phyloP scores from a whole-genome alignment of 2,329 filamentous ascomycete genomes.

The Colletotrichum truncatum region DNA sequence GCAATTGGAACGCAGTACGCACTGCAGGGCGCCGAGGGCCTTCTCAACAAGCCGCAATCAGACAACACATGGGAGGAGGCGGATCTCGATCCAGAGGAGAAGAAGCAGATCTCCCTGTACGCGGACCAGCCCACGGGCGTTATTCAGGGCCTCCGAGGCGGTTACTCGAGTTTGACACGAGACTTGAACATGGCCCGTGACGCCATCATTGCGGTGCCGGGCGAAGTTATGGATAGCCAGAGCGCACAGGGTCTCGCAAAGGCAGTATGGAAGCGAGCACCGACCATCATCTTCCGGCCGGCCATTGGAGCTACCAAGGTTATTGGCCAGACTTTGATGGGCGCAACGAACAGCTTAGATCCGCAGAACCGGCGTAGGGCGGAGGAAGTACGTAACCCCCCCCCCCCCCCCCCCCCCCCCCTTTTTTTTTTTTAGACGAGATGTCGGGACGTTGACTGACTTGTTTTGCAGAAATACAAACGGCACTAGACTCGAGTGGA shows the following conservation, averaged over 20 bases:
- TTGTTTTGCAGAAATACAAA: constrained; percentile 56
- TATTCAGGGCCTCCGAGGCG: constrained; percentile 84
- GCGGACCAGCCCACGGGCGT: constrained; percentile 94
- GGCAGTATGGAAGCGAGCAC: constrained; percentile 82
- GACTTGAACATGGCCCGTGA: constrained; percentile 89
- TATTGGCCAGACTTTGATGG: constrained; percentile 87
- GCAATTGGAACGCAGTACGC: constrained; percentile 96
- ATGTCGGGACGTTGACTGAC: constrained; percentile 20
- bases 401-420: no score
- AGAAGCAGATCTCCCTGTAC: constrained; percentile 87
- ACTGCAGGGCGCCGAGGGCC: constrained; percentile 85
- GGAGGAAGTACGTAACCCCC: constrained; percentile 93
- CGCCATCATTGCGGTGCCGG: constrained; percentile 93
- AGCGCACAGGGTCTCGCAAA: constrained; percentile 82
- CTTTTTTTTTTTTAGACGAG: neutral
- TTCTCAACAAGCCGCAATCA: constrained; percentile 63
- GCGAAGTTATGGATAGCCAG: constrained; percentile 87
- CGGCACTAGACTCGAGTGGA: constrained; percentile 41
- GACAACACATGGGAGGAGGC: constrained; percentile 65
- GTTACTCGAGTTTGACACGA: constrained; percentile 82
- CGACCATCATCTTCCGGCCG: constrained; percentile 92
- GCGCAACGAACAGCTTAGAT: constrained; percentile 92
- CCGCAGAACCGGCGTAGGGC: constrained; percentile 81
- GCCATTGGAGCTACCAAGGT: constrained; percentile 91
- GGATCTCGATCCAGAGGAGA: constrained; percentile 72